A percentile compares a stretch with the other conserved stretches of the same genome.
Evolutionary conservation across 225 moss, liverwort and hornwort species (phyloP).

Genomic region (Neckera pumila): DNA sequence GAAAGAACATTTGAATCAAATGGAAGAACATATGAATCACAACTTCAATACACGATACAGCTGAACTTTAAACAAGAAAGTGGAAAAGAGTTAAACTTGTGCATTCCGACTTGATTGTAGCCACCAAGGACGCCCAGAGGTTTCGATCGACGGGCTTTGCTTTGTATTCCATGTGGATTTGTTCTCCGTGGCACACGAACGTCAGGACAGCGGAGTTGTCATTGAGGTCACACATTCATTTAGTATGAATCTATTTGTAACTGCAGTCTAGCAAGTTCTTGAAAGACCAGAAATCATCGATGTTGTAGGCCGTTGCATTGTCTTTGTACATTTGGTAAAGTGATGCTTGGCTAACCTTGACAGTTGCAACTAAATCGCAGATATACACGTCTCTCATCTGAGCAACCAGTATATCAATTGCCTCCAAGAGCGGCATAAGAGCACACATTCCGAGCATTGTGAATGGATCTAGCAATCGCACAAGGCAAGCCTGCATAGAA

Average conservation of each 20-base stretch:
- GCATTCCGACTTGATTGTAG: too few relatives aligned
- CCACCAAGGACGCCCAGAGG: accelerated
- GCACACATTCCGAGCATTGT: too few relatives aligned
- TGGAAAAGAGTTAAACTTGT: too few relatives aligned
- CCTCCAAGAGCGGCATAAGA: too few relatives aligned
- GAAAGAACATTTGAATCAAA: too few relatives aligned
- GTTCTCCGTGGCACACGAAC: neutral
- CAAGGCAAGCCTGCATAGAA: too few relatives aligned
- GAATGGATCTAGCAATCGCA: too few relatives aligned
- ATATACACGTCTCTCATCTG: neutral
- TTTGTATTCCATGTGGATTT: accelerated
- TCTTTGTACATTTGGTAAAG: neutral
- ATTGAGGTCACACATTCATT: neutral
- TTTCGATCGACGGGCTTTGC: too few relatives aligned
- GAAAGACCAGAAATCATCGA: neutral
- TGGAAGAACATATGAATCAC: too few relatives aligned
- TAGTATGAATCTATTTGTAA: accelerated
- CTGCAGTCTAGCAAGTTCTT: neutral
- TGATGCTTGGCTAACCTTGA: accelerated
- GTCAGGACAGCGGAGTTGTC: accelerated
- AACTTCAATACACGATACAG: too few relatives aligned
- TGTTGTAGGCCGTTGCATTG: accelerated
- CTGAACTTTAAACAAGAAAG: too few relatives aligned
- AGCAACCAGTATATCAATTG: neutral
- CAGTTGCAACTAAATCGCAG: neutral